These are phyloP conservation scores for Macrophomina tecta DNA, from an alignment of 2,329 filamentous ascomycete species.

Conservation along the genomic window DNA sequence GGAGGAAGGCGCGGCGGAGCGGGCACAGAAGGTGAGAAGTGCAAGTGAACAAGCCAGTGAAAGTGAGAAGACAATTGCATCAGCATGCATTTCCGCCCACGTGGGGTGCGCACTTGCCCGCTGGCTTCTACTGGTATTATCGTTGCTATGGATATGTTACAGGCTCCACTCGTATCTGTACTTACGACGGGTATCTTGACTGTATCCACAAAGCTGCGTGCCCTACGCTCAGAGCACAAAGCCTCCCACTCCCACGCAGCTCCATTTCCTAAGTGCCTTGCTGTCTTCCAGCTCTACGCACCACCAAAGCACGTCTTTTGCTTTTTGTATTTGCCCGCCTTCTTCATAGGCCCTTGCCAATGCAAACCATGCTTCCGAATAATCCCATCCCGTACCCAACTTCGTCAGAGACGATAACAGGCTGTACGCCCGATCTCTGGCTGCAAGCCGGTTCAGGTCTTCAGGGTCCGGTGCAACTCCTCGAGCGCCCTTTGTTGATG, in stretches of 20 bases:
- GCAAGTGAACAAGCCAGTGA: neutral
- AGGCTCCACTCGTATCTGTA: conserved; percentile 23
- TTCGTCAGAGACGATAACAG: conserved; percentile 84
- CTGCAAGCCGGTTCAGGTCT: conserved; percentile 81
- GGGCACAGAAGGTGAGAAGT: neutral
- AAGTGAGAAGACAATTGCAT: conserved; percentile 2
- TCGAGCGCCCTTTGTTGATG: neutral
- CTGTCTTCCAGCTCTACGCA: conserved; percentile 93
- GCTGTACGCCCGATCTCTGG: conserved; percentile 85
- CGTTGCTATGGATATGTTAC: conserved; percentile 7
- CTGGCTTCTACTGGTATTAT: no score
- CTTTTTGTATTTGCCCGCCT: conserved; percentile 82
- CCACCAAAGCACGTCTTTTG: conserved; percentile 96
- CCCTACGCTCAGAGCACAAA: conserved; percentile 22
- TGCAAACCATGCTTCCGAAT: conserved; percentile 90
- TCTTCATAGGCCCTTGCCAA: conserved; percentile 88
- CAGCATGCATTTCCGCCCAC: neutral
- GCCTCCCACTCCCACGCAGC: conserved; percentile 57
- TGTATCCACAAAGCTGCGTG: neutral
- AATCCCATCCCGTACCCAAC: conserved; percentile 86
- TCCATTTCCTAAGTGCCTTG: conserved; percentile 80
- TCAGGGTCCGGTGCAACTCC: conserved; percentile 58
- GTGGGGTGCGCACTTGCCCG: no score
- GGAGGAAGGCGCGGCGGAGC: neutral
- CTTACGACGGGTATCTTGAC: conserved; percentile 28